Evolutionary conservation across 768 basidiomycete genomes (phyloP).

Genomic region (Leccinellum albellum): DNA sequence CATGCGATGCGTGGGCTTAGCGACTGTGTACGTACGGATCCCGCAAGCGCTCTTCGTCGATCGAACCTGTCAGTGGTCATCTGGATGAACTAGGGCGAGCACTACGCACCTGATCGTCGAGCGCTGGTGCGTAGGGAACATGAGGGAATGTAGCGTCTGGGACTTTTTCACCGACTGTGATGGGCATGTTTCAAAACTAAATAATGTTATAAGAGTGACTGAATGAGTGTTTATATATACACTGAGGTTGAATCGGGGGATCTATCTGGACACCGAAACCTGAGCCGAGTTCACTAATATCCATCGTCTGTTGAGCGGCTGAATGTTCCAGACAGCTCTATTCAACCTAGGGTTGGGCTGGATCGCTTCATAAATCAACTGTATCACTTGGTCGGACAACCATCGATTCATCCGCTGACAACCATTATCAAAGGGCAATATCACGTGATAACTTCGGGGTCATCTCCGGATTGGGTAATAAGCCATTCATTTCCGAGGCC

Average conservation of each 20-base stretch:
- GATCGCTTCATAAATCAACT: too few species aligned
- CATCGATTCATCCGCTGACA: too few species aligned
- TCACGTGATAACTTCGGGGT: not conserved
- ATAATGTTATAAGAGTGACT: not conserved
- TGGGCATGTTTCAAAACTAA: slow-evolving; percentile 18
- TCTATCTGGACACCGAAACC: not conserved
- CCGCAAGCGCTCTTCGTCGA: slow-evolving; percentile 55
- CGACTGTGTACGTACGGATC: slow-evolving; percentile 44
- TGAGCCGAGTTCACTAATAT: not conserved
- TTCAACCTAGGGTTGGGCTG: too few species aligned
- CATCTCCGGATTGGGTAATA: too few species aligned
- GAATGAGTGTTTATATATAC: not conserved
- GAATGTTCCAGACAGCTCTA: too few species aligned
- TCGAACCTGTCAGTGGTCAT: not conserved
- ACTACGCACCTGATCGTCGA: slow-evolving; percentile 54
- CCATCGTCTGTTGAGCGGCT: too few species aligned
- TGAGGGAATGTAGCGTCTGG: slow-evolving; percentile 46
- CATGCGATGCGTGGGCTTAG: not conserved
- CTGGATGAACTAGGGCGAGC: slow-evolving; percentile 1
- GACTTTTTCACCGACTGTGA: slow-evolving; percentile 52
- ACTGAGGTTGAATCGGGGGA: not conserved
- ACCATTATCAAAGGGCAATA: too few species aligned
- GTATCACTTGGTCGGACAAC: too few species aligned
- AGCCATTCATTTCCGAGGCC: not conserved
- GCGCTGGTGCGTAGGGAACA: slow-evolving; percentile 58